Conservation (phyloP, 352 stramenopile species). For the Plasmopara halstedii region DNA sequence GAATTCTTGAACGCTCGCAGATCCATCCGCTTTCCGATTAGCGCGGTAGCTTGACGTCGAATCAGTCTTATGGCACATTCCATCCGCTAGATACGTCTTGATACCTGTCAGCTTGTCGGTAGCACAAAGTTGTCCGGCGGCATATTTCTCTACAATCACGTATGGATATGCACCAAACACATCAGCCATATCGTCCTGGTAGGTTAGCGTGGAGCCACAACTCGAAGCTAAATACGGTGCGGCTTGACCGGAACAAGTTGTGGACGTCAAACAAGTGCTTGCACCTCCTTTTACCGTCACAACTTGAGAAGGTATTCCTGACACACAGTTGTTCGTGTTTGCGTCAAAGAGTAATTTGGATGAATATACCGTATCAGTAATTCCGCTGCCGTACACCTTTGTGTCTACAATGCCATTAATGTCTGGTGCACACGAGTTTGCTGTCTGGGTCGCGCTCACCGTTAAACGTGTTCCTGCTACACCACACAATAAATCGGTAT, state of each 20-base stretch:
- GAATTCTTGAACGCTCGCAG: background rate
- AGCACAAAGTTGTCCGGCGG: background rate
- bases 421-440: background rate
- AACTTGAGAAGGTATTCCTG: background rate
- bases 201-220: background rate
- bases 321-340: background rate
- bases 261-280: background rate
- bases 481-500: background rate
- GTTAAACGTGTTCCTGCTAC: background rate
- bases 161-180: constrained; percentile 1
- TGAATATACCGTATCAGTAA: background rate
- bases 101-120: background rate
- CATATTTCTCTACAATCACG: constrained; percentile 10
- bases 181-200: constrained; percentile 1
- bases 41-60: constrained; percentile 1
- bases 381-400: constrained; percentile 3
- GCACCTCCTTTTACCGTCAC: background rate
- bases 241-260: background rate
- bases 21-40: background rate
- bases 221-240: background rate
- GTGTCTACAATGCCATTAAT: constrained; percentile 1
- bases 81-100: constrained; percentile 5
- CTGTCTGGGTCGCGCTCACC: background rate
- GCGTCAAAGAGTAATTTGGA: background rate
- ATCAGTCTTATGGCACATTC: constrained; percentile 5